Base-by-base conservation (phyloP, 805 yeast species). In the Metschnikowia sp. region DNA sequence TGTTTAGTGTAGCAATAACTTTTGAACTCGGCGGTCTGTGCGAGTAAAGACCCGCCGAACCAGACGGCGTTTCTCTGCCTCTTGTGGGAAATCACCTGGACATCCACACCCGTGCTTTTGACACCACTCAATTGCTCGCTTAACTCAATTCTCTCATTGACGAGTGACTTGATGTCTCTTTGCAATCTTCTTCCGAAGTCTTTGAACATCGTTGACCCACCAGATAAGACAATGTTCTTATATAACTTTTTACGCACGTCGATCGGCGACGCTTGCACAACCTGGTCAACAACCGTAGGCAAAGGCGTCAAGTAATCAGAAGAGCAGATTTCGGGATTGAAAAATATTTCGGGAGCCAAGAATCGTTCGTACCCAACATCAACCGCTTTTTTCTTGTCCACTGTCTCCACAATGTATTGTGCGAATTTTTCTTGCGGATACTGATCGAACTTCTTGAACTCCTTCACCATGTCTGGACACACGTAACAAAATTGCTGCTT, bases 11-110 rank as follows among this genome's bases (percentile, higher is more conserved):
- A 94, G 68, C 98, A 94, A 70, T 91, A 91, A 67, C 95, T 83
- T 70, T 86, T 88, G 74, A 94, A 94, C 71, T 94, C 99, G 19
- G 96, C 83, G 10, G 99, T 94, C 74, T 92, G 98, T 1, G 99
- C 98, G 64, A 94, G 77, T 57, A 94, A 74, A 18, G 96, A 87
- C 57, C 99, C 99, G 59, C 99, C 99, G 65, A 92, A 94, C 99
- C 99, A 94, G 49, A 94, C 99, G 3, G 99, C 99, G 63, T 94
- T 89, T 67, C 97, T 82, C 75, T 94, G 99, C 71, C 94, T 87
- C 75, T 92, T 90, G 74, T 94, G 99, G 29, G 96, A 83, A 56
- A 94, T 91, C 52, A 94, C 99, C 71, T 88, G 95, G 47, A 94
- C 99, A 48, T 90, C 96, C 43, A 94, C 95, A 66, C 99, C 99